Percentiles rank a stretch among this genome's conserved stretches.
Evolutionary conservation across 495 filamentous ascomycete genomes (phyloP).

Genomic region (Cetradonia linearis): DNA sequence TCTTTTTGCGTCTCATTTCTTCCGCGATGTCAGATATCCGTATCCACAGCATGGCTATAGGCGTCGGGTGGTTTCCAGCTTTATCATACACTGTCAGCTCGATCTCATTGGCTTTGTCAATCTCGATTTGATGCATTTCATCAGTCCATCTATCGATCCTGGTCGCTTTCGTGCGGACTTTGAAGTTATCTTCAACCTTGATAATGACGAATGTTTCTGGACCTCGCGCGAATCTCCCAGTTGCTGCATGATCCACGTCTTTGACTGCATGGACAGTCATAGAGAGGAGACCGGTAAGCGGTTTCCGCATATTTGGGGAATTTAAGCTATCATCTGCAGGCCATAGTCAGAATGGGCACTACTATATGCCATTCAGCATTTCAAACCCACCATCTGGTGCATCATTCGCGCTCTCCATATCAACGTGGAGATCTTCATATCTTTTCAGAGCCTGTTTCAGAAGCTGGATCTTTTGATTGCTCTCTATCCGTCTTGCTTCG

Average conservation of each 20-base stretch:
- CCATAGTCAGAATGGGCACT: constrained; percentile 16
- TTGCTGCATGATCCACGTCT: constrained; percentile 89
- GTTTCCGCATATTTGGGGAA: constrained; percentile 86
- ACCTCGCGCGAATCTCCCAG: constrained; percentile 73
- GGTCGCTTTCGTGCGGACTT: constrained; percentile 78
- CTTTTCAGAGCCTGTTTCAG: constrained; percentile 90
- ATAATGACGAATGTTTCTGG: constrained; percentile 92
- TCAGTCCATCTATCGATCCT: constrained; percentile 83
- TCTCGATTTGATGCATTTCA: constrained; percentile 79
- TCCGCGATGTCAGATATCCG: constrained; percentile 95
- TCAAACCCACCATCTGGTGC: constrained; percentile 63
- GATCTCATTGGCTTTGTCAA: constrained; percentile 97
- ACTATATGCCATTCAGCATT: background rate
- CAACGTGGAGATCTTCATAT: constrained; percentile 96
- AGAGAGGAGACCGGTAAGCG: constrained; percentile 77
- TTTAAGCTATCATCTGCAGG: constrained; percentile 86
- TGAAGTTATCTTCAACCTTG: constrained; percentile 89
- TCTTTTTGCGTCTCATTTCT: constrained; percentile 93
- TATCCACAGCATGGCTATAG: constrained; percentile 93
- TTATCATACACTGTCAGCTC: constrained; percentile 98
- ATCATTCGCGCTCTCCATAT: constrained; percentile 72
- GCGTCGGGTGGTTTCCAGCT: constrained; percentile 69
- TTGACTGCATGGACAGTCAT: constrained; percentile 79
- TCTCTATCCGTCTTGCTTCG: constrained; percentile 78
- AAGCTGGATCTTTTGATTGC: constrained; percentile 94